These are phyloP conservation scores for Byssochlamys sp. DNA, from an alignment of 2,329 filamentous ascomycete genomes.

Conservation along the genomic window DNA sequence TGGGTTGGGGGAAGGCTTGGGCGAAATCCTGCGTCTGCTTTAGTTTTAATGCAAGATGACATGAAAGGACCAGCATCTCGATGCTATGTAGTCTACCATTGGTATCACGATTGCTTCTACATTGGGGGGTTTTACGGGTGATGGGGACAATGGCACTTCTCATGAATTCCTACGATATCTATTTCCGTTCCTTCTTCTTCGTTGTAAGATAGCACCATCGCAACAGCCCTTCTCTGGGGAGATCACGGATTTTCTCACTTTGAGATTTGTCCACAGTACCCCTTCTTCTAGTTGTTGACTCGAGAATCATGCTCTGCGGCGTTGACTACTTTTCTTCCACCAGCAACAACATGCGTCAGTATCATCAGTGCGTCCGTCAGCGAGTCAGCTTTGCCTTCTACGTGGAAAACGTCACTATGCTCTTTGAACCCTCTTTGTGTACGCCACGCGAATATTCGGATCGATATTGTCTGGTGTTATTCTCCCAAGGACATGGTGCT, in stretches of 20 bases:
- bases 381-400: no score
- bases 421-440: no score
- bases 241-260: background rate
- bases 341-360: no score
- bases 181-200: conserved; percentile 11
- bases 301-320: no score
- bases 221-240: background rate
- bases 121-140: background rate
- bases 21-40: conserved; percentile 30
- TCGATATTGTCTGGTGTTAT: no score
- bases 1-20: conserved; percentile 27
- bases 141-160: background rate
- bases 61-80: conserved; percentile 1
- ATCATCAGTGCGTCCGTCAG: no score
- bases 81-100: background rate
- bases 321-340: no score
- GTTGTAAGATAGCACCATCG: conserved; percentile 1
- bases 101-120: background rate
- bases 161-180: conserved; percentile 15
- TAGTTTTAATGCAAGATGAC: conserved; percentile 6
- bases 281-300: background rate
- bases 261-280: background rate
- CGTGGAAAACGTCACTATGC: no score
- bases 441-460: no score
- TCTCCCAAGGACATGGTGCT: no score